A percentile compares a stretch with the other conserved stretches of the same genome.
phyloP scores from a whole-genome alignment of 2,329 filamentous ascomycete genomes.

The Exophiala oligosperma region DNA sequence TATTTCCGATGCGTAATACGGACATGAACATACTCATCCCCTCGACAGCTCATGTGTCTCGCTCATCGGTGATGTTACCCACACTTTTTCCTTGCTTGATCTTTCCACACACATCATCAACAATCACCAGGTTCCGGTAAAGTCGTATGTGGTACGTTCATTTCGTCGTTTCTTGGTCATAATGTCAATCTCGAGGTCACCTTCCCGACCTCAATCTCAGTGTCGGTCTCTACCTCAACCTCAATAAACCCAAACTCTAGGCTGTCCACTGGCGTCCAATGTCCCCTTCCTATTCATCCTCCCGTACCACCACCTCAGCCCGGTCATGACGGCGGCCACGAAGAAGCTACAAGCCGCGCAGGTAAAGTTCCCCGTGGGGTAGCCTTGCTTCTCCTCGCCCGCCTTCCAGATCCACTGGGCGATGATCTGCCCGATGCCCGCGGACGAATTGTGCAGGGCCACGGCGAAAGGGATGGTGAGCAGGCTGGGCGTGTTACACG shows the following conservation, averaged over 20 bases:
- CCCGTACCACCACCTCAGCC: constrained; percentile 22
- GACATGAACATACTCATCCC: too few species aligned
- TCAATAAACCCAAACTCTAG: constrained; percentile 18
- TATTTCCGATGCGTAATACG: too few species aligned
- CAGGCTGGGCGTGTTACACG: constrained; percentile 66
- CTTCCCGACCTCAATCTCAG: too few species aligned
- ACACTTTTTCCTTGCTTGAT: neutral
- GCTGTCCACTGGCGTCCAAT: constrained; percentile 21
- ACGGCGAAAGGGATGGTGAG: constrained; percentile 67
- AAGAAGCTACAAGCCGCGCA: constrained; percentile 33
- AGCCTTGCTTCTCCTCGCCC: constrained; percentile 59
- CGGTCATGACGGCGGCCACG: constrained; percentile 17
- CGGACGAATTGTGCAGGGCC: constrained; percentile 68
- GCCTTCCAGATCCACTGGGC: constrained; percentile 74
- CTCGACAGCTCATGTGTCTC: too few species aligned
- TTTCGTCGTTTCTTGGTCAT: too few species aligned
- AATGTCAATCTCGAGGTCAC: too few species aligned
- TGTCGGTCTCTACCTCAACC: neutral
- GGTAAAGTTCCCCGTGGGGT: constrained; percentile 66
- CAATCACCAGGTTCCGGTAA: neutral
- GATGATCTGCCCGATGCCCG: constrained; percentile 68
- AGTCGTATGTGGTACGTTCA: neutral
- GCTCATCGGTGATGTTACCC: neutral
- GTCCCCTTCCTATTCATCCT: constrained; percentile 23
- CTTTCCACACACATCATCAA: neutral